These are phyloP conservation scores for Gleditsia sinensis DNA, from an alignment of 306 rosid genomes.

Conservation along the genomic window DNA sequence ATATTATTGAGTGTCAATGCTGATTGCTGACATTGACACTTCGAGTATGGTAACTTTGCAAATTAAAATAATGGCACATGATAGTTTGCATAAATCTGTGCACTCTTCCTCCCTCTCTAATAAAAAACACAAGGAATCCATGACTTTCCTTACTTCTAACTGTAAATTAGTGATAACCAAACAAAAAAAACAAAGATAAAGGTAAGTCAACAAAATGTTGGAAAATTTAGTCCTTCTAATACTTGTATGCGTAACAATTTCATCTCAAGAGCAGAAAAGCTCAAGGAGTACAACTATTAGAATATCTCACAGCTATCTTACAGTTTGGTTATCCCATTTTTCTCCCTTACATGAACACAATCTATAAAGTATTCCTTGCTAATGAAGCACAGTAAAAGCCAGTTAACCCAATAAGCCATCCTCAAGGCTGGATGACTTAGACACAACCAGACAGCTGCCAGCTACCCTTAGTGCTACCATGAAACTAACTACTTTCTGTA, in stretches of 20 bases:
- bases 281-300: neutral
- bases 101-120: neutral
- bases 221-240: neutral
- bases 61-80: neutral
- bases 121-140: neutral
- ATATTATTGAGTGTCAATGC: neutral
- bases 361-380: neutral
- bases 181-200: too few relatives aligned
- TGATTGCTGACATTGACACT: slow-evolving; percentile 17
- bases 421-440: neutral
- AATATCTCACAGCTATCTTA: neutral
- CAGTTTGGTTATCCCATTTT: neutral
- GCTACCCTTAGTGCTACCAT: neutral
- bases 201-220: neutral
- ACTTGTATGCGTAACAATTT: too few relatives aligned
- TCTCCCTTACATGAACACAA: neutral
- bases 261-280: neutral
- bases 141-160: neutral
- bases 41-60: slow-evolving; percentile 5
- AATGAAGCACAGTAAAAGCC: neutral
- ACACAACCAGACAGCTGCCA: neutral
- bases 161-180: neutral
- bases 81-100: neutral
- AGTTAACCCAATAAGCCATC: neutral
- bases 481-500: neutral